A percentile compares a stretch with the other conserved stretches of the same genome.
phyloP scores from a whole-genome alignment of 768 basidiomycete species.

The Favolaschia claudopus region DNA sequence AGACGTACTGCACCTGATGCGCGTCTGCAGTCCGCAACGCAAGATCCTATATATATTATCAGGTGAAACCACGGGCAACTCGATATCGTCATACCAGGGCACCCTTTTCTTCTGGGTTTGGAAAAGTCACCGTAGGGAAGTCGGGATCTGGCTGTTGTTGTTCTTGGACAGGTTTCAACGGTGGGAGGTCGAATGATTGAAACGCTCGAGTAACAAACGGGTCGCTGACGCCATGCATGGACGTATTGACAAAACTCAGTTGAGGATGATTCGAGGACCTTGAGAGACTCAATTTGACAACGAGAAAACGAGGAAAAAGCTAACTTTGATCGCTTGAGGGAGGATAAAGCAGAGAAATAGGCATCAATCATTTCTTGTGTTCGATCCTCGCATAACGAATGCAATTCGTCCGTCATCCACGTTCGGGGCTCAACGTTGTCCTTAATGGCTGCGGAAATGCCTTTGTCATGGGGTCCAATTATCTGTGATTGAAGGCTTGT shows the following conservation, averaged over 20 bases:
- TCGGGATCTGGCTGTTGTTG: slow-evolving; percentile 83
- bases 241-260: slow-evolving; percentile 82
- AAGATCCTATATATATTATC: slow-evolving; percentile 52
- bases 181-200: slow-evolving; percentile 61
- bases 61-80: background rate
- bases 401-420: slow-evolving; percentile 47
- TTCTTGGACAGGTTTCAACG: slow-evolving; percentile 65
- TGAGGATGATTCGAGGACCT: slow-evolving; percentile 48
- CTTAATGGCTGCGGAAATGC: slow-evolving; percentile 73
- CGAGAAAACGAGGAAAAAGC: background rate
- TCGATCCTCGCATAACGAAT: slow-evolving; percentile 57
- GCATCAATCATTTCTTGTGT: slow-evolving; percentile 65
- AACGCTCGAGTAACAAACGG: slow-evolving; percentile 67
- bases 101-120: slow-evolving; percentile 91
- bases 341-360: slow-evolving; percentile 59
- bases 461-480: slow-evolving; percentile 82
- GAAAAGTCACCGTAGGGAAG: slow-evolving; percentile 85
- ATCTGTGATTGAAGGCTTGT: slow-evolving; percentile 55
- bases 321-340: slow-evolving; percentile 34
- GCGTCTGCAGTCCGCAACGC: slow-evolving; percentile 70
- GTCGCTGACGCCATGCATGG: slow-evolving; percentile 91
- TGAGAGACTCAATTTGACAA: slow-evolving; percentile 26
- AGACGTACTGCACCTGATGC: slow-evolving; percentile 64
- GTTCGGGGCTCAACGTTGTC: slow-evolving; percentile 63
- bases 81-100: slow-evolving; percentile 49